Evolutionary conservation across 1,139 yeast species (phyloP).

Genomic region (Pichia sp.): DNA sequence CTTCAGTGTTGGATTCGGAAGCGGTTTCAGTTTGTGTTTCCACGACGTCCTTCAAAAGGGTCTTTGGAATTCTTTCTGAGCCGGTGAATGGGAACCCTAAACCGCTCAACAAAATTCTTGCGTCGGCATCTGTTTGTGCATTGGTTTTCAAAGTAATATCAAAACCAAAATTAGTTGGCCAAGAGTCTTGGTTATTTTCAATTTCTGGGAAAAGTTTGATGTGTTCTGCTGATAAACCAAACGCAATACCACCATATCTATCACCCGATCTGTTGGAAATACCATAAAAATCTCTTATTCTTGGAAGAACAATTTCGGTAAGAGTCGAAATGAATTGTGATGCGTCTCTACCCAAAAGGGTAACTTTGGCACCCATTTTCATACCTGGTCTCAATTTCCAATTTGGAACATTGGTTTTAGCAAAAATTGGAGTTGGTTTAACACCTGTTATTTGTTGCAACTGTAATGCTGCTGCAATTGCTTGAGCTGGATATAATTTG

Average conservation of each 20-base stretch:
- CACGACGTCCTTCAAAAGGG: conserved; percentile 14
- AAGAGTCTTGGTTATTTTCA: conserved; percentile 82
- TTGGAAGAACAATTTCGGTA: conserved; percentile 87
- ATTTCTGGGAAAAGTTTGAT: conserved; percentile 87
- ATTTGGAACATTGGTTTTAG: conserved; percentile 72
- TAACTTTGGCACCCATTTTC: conserved; percentile 87
- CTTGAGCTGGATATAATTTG: conserved; percentile 61
- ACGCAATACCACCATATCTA: conserved; percentile 72
- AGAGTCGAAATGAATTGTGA: conserved; percentile 78
- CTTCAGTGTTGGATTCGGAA: too few relatives aligned
- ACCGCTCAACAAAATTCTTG: conserved; percentile 78
- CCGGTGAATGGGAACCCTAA: conserved; percentile 76
- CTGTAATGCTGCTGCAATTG: conserved; percentile 72
- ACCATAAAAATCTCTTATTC: conserved; percentile 84
- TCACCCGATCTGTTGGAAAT: conserved; percentile 75
- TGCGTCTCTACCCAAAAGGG: conserved; percentile 74
- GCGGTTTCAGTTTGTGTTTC: too few relatives aligned
- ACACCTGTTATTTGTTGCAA: conserved; percentile 90
- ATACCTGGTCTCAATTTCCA: conserved; percentile 88
- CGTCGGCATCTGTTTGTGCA: conserved; percentile 87
- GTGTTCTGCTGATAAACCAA: conserved; percentile 76
- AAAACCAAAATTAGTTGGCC: conserved; percentile 84
- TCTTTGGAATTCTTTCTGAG: conserved; percentile 32
- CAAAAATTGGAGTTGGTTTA: conserved; percentile 66
- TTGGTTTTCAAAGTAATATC: conserved; percentile 80